Evolutionary conservation across 2,329 filamentous ascomycete species (phyloP).

Genomic region (Fusarium poae): DNA sequence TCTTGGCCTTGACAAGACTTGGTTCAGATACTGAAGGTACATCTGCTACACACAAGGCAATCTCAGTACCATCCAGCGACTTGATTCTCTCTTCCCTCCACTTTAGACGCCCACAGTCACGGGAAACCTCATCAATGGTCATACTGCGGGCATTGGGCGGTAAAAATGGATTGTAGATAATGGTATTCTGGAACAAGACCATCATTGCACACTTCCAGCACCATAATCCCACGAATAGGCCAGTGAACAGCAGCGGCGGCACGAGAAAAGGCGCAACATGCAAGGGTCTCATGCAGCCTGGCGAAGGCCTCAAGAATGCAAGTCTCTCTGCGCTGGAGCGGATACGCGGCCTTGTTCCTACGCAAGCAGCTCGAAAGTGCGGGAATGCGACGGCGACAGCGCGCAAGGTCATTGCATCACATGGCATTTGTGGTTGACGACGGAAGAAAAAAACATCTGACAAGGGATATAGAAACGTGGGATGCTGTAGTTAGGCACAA

Average conservation of each 20-base stretch:
- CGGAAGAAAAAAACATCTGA: conserved; percentile 22
- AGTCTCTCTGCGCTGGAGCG: conserved; percentile 22
- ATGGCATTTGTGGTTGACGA: conserved; percentile 7
- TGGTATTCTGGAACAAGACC: conserved; percentile 82
- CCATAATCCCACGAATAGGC: conserved; percentile 75
- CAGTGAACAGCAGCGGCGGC: conserved; percentile 75
- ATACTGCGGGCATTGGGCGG: conserved; percentile 78
- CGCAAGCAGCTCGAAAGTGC: conserved; percentile 32
- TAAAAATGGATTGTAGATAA: conserved; percentile 83
- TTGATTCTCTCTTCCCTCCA: conserved; percentile 75
- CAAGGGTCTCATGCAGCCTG: conserved; percentile 42
- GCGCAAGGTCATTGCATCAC: conserved; percentile 44
- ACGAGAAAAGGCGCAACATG: conserved; percentile 62
- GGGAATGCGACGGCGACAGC: conserved; percentile 41
- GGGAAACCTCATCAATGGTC: conserved; percentile 72
- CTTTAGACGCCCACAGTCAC: conserved; percentile 69
- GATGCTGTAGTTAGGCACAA: conserved; percentile 36
- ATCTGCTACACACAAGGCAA: conserved; percentile 70
- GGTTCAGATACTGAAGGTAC: conserved; percentile 41
- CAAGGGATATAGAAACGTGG: conserved; percentile 33
- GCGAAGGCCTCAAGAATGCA: conserved; percentile 21
- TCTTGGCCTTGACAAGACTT: conserved; percentile 16
- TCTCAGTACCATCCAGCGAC: conserved; percentile 73
- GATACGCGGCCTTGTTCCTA: conserved; percentile 19
- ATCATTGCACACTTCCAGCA: conserved; percentile 78